Evolutionary conservation across 1,284 basidiomycete species (phyloP), one percentile per base, ranked within the genome.

Genomic region (Austroboletus novae-zelandiae): DNA sequence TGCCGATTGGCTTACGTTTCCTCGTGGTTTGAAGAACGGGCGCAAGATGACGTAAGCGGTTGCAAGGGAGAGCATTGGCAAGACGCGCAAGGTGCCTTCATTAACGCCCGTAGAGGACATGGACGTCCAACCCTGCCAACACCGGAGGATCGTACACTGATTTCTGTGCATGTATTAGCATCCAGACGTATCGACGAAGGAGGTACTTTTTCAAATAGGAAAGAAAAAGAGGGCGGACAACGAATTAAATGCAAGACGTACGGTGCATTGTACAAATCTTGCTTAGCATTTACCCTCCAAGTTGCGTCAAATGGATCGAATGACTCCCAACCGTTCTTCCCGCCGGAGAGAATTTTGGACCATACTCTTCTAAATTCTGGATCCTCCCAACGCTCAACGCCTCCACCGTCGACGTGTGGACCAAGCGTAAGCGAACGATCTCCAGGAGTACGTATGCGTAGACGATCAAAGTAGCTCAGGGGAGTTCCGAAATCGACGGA

Each of bases 321-420:
- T 40, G 71, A 64, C 46, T 71, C 70, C 84, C 86, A 90, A 0
- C 61, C 62, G 8, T 25, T 47, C 9, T 74, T 71, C 10, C 73
- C 65, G 4, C 74, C 73, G 17, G 68, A 52, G 2, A 91, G 63
- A 44, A 91, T 84, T 13, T 70, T 60, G 4, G 57, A 40, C 66
- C 83, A 91, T 20, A 81, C 82, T 1, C 58, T 61, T n/a, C 84
- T 71, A 61, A 83, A 88, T 1, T 64, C 69, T 0, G 72, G 67
- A 63, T 91, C 89, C 65, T 92, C 89, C 89, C 90, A 92, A 0
- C 86, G 70, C 67, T 93, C 89, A 7, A 91, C 71, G 5, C 80
- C 77, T 0, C 89, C 89, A 0, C 84, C 85, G 61, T 93, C 90
- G 43, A 89, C 75, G 60, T 93, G 89, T 5, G 89, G 82, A 0